These are phyloP conservation scores for Colletotrichum somersetense DNA, from an alignment of 2,329 filamentous ascomycete genomes.

Conservation along the genomic window DNA sequence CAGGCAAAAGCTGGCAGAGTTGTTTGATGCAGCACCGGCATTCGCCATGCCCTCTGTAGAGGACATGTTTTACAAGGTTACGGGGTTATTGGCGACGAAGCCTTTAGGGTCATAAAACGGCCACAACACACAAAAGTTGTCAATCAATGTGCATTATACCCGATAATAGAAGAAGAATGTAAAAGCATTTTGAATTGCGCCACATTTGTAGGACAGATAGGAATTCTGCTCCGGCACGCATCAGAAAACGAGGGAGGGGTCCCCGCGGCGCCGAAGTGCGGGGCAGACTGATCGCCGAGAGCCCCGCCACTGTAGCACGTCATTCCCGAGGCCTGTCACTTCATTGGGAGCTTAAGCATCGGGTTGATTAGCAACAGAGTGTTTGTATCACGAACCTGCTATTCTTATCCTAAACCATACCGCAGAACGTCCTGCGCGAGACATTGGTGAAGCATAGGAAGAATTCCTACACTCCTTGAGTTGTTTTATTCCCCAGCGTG, in stretches of 20 bases:
- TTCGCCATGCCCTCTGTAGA: slow-evolving; percentile 79
- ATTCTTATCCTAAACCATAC: background rate
- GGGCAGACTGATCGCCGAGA: slow-evolving; percentile 28
- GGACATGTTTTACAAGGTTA: slow-evolving; percentile 81
- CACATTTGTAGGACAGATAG: background rate
- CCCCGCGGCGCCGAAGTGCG: slow-evolving; percentile 30
- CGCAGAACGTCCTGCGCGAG: too few species aligned
- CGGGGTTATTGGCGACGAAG: slow-evolving; percentile 72
- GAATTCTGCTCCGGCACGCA: background rate
- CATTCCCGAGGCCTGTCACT: slow-evolving; percentile 34
- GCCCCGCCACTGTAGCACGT: slow-evolving; percentile 29
- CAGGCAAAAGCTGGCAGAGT: slow-evolving; percentile 75
- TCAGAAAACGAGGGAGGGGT: background rate
- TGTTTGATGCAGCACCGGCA: slow-evolving; percentile 78
- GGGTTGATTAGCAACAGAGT: slow-evolving; percentile 7
- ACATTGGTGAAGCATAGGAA: background rate
- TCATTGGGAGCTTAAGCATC: slow-evolving; percentile 21
- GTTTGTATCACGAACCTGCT: background rate
- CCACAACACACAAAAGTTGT: slow-evolving; percentile 26
- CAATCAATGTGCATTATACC: slow-evolving; percentile 41
- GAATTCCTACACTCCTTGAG: too few species aligned
- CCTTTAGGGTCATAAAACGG: slow-evolving; percentile 52
- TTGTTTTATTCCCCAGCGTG: background rate
- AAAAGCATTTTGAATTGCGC: slow-evolving; percentile 3
- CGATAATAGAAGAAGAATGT: slow-evolving; percentile 39